Base-by-base conservation (phyloP, 139 green algal species). In the Tetratostichococcus sp. region DNA sequence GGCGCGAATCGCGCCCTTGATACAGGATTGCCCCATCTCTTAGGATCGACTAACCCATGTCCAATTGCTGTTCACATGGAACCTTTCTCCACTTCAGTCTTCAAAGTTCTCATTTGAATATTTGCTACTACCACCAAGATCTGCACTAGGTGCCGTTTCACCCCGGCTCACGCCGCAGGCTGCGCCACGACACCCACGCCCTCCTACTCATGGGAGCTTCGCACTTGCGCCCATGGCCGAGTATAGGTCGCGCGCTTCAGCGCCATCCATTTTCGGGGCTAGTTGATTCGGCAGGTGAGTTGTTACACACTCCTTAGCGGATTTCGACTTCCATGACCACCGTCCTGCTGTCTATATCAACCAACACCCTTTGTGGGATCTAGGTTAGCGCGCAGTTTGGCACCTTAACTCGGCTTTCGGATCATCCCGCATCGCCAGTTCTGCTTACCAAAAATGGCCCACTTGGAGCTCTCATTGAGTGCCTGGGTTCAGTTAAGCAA, bases 231-330 rank as follows among this genome's bases (percentile, higher is more conserved):
- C 84, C 79, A 93, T 93, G 91, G 91, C 88, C 85, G 86, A 86
- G 86, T 93, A 92, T 96, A 92, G 87, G 88, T 90, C 85, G 82
- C 87, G 79, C 91, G 87, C 90, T 95, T 95, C 75, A 95, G 92
- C 90, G 92, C 89, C 90, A 97, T 97, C 91, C 92, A 97, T 95
- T 97, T 97, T 97, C 90, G 88, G 90, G 90, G 90, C 89, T 94
- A 94, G 91, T 95, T 93, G 85, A 97, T 95, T 97, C 91, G 92
- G 91, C 91, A 95, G 92, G 91, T 95, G 91, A 95, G 91, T 96
- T 96, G 91, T 97, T 97, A 96, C 92, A 96, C 92, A 97, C 90
- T 97, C 92, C 90, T 96, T 95, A 97, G 92, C 92, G 92, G 91
- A 91, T 97, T 95, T 91, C 91, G 92, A 96, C 92, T 97, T 97